Base-by-base conservation (phyloP, 495 filamentous ascomycete genomes). In the Melanomma pulvis-pyrius region DNA sequence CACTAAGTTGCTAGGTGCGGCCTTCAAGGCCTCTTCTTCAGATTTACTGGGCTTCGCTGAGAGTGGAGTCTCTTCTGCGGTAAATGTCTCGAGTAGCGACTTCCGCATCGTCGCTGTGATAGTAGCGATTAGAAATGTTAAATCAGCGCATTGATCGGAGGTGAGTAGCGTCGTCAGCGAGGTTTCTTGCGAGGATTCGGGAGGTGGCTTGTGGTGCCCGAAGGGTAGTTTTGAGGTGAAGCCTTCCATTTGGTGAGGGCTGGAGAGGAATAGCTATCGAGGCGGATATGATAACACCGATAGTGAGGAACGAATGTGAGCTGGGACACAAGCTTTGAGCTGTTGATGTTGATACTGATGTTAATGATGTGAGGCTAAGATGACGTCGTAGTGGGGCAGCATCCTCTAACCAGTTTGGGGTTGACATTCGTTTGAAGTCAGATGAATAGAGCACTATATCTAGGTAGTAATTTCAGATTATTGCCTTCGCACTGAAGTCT, bases 51-150 rank as follows among this genome's bases (percentile, higher is more conserved):
- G 2, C 5, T 28, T 32, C 4, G 30, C 19, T 5, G 55, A 34
- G 50, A 21, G 15, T 1, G 47, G 8, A 4, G 25, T 8, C 25
- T 64, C 60, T 60, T 69, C 61, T 5, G 67, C 54, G 19, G 61
- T 69, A 26, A 69, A 69, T 29, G 67, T 69, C 17, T 64, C 54
- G 22, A 69, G 30, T 6, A 64, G 67, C 1, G 54, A 63, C 26
- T 67, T 70, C 30, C 62, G 62, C 68, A 70, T 70, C 24, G 68
- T 44, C 12, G 68, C 68, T n/a, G 63, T 70, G 0, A 65, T 66
- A 2, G 41, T 70, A 2, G 68, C 68, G 29, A 70, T 67, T 25
- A 70, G 46, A 41, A 70, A 63, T 34, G 68, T 67, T 36, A 70
- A 58, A 17, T 70, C 68, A 32, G 67, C 67, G 50, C 67, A 69